Percentiles rank a stretch among this genome's conserved stretches.
Conservation (phyloP, 1,284 basidiomycete genomes). For the Sporisorium sorghi region DNA sequence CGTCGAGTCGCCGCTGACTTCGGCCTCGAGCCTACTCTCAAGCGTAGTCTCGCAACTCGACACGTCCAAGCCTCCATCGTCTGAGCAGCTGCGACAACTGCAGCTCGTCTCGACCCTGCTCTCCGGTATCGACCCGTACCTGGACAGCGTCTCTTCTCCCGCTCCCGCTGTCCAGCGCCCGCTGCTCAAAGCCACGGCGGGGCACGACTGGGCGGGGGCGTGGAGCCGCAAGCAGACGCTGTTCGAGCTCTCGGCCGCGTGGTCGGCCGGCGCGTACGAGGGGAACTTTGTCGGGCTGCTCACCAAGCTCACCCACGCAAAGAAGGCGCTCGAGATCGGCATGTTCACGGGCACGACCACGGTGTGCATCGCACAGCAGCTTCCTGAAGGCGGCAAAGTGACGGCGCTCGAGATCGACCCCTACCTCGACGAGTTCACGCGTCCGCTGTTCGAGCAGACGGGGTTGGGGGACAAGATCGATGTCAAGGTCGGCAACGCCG, state of each 20-base stretch:
- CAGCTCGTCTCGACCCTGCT: conserved; percentile 43
- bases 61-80: conserved; percentile 1
- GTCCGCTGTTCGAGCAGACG: conserved; percentile 62
- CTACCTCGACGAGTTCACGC: conserved; percentile 60
- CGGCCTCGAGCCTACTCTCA: conserved; percentile 37
- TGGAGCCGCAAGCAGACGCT: conserved; percentile 34
- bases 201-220: conserved; percentile 53
- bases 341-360: conserved; percentile 64
- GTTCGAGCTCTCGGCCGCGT: conserved; percentile 42
- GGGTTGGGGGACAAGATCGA: conserved; percentile 63
- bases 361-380: conserved; percentile 50
- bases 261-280: conserved; percentile 57
- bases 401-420: conserved; percentile 67
- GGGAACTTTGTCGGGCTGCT: conserved; percentile 56
- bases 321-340: conserved; percentile 58
- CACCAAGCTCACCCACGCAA: conserved; percentile 42
- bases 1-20: conserved; percentile 45
- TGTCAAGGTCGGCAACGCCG: conserved; percentile 60
- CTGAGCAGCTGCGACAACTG: conserved; percentile 31
- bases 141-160: conserved; percentile 41
- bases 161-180: conserved; percentile 38
- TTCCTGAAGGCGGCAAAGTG: conserved; percentile 54
- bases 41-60: conserved; percentile 28
- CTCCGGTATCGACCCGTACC: conserved; percentile 47
- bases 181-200: conserved; percentile 48